phyloP scores from a whole-genome alignment of 352 stramenopile species.

The Elongisporangium prolatum region DNA sequence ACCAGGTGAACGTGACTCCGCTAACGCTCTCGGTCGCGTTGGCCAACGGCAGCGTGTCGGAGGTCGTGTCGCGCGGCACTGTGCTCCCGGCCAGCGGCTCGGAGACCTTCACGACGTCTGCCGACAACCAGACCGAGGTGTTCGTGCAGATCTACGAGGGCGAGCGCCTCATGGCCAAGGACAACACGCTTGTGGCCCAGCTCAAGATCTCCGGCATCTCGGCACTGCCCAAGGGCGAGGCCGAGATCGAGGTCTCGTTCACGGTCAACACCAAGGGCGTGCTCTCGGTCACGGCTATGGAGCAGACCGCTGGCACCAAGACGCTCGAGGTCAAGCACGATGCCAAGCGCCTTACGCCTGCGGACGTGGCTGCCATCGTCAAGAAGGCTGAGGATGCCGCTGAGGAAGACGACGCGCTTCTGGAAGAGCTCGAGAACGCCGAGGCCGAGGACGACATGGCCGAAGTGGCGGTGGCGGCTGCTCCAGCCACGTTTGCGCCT shows the following conservation, averaged over 20 bases:
- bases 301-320: slow-evolving; percentile 70
- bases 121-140: slow-evolving; percentile 89
- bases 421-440: slow-evolving; percentile 70
- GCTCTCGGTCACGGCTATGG: slow-evolving; percentile 91
- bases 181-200: slow-evolving; percentile 93
- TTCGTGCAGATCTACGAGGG: slow-evolving; percentile 94
- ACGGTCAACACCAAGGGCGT: slow-evolving; percentile 91
- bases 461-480: slow-evolving; percentile 19
- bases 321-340: slow-evolving; percentile 73
- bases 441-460: slow-evolving; percentile 46
- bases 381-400: slow-evolving; percentile 81
- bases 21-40: slow-evolving; percentile 91
- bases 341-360: slow-evolving; percentile 56
- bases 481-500: slow-evolving; percentile 25
- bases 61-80: slow-evolving; percentile 90
- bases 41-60: slow-evolving; percentile 89
- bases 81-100: slow-evolving; percentile 81
- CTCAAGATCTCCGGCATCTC: slow-evolving; percentile 89
- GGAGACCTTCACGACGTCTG: slow-evolving; percentile 88
- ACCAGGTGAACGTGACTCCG: slow-evolving; percentile 91
- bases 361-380: slow-evolving; percentile 70
- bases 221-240: slow-evolving; percentile 84
- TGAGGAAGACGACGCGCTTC: slow-evolving; percentile 72
- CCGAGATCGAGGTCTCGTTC: slow-evolving; percentile 92
- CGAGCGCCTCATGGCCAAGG: slow-evolving; percentile 96